Evolutionary conservation across 495 filamentous ascomycete species (phyloP), one percentile per base, ranked within the genome.

Genomic region (Neurospora sp.): DNA sequence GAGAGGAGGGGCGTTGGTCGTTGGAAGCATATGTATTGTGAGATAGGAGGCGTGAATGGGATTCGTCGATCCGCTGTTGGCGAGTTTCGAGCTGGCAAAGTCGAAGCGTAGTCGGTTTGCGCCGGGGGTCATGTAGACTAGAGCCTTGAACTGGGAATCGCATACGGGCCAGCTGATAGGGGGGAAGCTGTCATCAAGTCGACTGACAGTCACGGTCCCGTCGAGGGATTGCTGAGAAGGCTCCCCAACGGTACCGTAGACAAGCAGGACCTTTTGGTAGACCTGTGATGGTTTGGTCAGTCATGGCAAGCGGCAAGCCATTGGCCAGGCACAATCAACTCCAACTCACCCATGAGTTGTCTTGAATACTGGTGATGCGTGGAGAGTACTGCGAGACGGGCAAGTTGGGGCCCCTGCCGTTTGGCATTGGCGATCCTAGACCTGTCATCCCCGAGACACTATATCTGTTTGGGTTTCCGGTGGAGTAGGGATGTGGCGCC

Each of bases 71-170:
- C 87, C 92, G 78, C 87, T 89, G 48, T 92, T 87, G 14, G 90
- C 90, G 37, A 94, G 85, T 78, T 94, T 95, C 18, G 94, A 91
- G 5, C 91, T 94, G 27, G 86, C 86, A 77, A 96, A 98, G 77
- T 97, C 94, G 74, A 97, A 90, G 8, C 93, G 90, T 39, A 98
- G 76, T 71, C 88, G 89, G 82, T 98, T 98, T 62, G 92, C 92
- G 31, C 94, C 94, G 0, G 94, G 93, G 73, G 89, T 86, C n/a
- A 98, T 87, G 79, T 97, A 92, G 12, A 97, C 86, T 41, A 97
- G 85, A 9, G 91, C 91, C 83, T 97, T 98, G 84, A 97, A 98
- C 80, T 92, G 89, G 4, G 92, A 96, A 46, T 92, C 89, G 77
- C 86, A 90, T 10, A 97, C 94, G 20, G 93, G 94, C 93, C 93